Evolutionary conservation across 2,329 filamentous ascomycete genomes (phyloP).

Genomic region (Colletotrichum caudatum): DNA sequence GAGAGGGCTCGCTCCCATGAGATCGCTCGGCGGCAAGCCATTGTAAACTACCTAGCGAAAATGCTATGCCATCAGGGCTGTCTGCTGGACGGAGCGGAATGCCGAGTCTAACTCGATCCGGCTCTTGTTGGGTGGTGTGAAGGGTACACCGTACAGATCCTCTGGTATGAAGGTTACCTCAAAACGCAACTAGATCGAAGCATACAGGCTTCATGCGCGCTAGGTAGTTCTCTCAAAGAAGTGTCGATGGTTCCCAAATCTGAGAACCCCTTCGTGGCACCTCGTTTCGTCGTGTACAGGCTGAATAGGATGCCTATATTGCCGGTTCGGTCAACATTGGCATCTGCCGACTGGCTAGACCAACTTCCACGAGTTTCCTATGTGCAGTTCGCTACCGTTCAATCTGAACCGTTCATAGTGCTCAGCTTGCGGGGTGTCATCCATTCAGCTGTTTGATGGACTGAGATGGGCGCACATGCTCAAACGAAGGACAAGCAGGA

Average conservation of each 20-base stretch:
- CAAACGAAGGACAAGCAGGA: not conserved
- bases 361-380: not conserved
- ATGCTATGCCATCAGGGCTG: slow-evolving; percentile 26
- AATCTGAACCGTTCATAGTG: not conserved
- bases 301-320: slow-evolving; percentile 29
- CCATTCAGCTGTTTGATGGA: not conserved
- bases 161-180: slow-evolving; percentile 1
- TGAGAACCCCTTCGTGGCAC: not conserved
- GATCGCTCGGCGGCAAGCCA: slow-evolving; percentile 26
- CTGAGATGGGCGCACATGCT: not conserved
- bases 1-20: slow-evolving; percentile 30
- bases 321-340: not conserved
- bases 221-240: not conserved
- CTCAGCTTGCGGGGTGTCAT: not conserved
- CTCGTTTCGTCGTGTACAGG: slow-evolving; percentile 6
- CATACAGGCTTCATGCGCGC: not conserved
- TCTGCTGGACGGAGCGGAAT: slow-evolving; percentile 41
- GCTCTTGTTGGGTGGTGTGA: slow-evolving; percentile 9
- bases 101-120: slow-evolving; percentile 40
- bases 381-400: not conserved
- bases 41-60: slow-evolving; percentile 21
- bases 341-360: not conserved
- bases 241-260: not conserved
- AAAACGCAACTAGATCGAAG: slow-evolving; percentile 2
- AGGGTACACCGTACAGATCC: slow-evolving; percentile 14